phyloP scores from a whole-genome alignment of 208 protist species.

The Leishmania arabica region DNA sequence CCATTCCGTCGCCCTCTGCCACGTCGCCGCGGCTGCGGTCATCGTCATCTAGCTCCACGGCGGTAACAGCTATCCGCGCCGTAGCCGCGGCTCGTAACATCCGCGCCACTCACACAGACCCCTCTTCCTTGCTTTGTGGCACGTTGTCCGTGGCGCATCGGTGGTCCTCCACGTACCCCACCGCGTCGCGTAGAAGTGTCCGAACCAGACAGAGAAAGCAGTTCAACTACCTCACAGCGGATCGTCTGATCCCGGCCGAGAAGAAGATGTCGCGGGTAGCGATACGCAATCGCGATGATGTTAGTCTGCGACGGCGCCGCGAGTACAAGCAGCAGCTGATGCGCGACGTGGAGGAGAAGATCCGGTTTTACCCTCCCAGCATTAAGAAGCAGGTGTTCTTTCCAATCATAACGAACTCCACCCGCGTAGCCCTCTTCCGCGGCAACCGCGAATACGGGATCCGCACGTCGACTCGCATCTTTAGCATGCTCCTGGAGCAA shows the following conservation, averaged over 20 bases:
- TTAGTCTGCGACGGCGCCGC: conserved; percentile 27
- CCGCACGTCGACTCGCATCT: conserved; percentile 28
- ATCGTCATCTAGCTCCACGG: neutral
- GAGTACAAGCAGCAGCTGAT: conserved; percentile 50
- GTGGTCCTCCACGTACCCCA: conserved; percentile 1
- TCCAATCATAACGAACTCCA: conserved; percentile 12
- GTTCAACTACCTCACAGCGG: conserved; percentile 83
- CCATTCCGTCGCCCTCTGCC: neutral
- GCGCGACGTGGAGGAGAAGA: conserved; percentile 54
- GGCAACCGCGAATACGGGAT: conserved; percentile 39
- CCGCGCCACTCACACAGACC: neutral
- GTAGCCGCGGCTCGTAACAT: neutral
- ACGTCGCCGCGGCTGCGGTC: neutral
- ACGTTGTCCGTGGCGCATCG: neutral
- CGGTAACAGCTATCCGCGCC: neutral
- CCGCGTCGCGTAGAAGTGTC: neutral
- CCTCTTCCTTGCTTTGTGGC: neutral
- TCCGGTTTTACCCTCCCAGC: conserved; percentile 63
- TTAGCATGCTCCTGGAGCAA: conserved; percentile 36
- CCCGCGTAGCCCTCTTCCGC: conserved; percentile 29
- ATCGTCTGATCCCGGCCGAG: conserved; percentile 26
- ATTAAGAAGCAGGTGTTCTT: conserved; percentile 76
- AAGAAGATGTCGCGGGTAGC: conserved; percentile 11
- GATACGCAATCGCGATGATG: conserved; percentile 59
- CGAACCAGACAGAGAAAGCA: conserved; percentile 37